Base-by-base conservation (phyloP, 495 filamentous ascomycete species). In the Penicillium soppii region DNA sequence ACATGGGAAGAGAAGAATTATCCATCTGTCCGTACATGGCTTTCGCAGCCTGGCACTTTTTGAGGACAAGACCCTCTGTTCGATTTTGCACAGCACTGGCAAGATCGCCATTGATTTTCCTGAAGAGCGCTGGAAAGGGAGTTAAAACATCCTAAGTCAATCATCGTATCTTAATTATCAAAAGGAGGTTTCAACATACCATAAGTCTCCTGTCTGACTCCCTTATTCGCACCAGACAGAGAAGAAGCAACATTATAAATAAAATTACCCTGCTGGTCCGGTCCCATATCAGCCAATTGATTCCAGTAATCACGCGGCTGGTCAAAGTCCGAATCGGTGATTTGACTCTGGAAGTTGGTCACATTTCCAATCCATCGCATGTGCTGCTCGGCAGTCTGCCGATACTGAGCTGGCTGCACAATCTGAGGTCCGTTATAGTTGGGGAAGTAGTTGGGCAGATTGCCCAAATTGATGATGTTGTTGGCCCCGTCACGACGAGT, bases 201-300 rank as follows among this genome's bases (percentile, higher is more conserved):
- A 29, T 29, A 29, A 23, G 52, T 45, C 39, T 59, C 61, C 10
- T 20, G n/a, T 19, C 19, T 12, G 20, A 42, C 39, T 19, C 16
- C 16, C 39, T 20, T 20, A 17, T 16, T 20, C 10, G 39, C 39
- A 17, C 16, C 16, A 12, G 39, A 19, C 10, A 42, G 15, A 8
- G 39, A 42, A 22, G 39, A 42, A 19, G 15, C 39, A 16, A 42
- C 13, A 22, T 42, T 42, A 22, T 23, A 20, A 19, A 42, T 42
- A 22, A 42, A 42, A 22, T 23, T 16, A 16, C 15, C 16, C 39
- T 42, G 13, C 20, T 19, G 13, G 39, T 29, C 26, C 10, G 26
- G 26, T 29, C 26, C 26, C 26, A 29, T 29, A 29, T 29, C 26
- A 17, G 39, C 22, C 19, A 12, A 22, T 23, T 22, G 39, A 42